Conservation (phyloP, 441 rosid species). For the Viola pubescens region DNA sequence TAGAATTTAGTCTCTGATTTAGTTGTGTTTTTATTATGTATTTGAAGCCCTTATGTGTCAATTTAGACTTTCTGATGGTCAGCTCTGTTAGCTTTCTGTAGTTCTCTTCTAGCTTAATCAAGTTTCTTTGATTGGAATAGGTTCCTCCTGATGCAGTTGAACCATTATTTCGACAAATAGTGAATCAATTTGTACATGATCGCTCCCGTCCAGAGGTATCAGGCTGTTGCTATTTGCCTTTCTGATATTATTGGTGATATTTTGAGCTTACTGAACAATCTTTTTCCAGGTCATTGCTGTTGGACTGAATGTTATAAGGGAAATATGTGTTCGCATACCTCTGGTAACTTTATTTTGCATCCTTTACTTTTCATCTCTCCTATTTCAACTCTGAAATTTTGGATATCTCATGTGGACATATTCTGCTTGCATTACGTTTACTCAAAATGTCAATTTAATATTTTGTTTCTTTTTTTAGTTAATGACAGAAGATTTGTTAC, state of each 20-base stretch:
- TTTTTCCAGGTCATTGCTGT: slow-evolving; percentile 72
- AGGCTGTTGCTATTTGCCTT: slow-evolving; percentile 10
- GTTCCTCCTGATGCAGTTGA: slow-evolving; percentile 97
- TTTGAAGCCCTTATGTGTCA: neutral
- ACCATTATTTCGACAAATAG: slow-evolving; percentile 85
- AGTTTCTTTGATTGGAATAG: slow-evolving; percentile 30
- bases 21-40: neutral
- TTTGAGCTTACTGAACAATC: slow-evolving; percentile 6
- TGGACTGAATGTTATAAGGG: slow-evolving; percentile 80
- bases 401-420: neutral
- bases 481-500: slow-evolving; percentile 93
- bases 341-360: slow-evolving; percentile 41
- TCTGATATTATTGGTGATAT: neutral
- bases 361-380: neutral
- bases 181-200: slow-evolving; percentile 88
- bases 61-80: neutral
- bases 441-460: neutral
- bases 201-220: slow-evolving; percentile 81
- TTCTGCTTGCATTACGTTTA: neutral
- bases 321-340: slow-evolving; percentile 88
- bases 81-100: neutral
- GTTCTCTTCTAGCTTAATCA: slow-evolving; percentile 7
- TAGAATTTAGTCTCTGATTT: neutral
- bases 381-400: neutral
- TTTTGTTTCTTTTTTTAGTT: slow-evolving; percentile 40